phyloP scores from a whole-genome alignment of 176 grass and related monocot species.

The Bolboschoenus planiculmis region DNA sequence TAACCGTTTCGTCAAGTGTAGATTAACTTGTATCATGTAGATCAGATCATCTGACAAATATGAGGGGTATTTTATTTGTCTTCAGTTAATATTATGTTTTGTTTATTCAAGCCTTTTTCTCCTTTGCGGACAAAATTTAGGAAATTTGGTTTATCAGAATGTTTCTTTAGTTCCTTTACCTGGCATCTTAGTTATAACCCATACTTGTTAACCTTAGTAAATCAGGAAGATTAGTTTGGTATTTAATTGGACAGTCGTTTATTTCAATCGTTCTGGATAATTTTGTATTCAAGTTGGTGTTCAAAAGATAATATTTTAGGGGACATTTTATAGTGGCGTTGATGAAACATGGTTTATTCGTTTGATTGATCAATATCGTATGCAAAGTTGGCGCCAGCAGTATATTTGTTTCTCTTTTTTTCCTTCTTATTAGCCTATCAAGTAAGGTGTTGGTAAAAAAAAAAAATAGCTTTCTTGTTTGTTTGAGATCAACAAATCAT shows the following conservation, averaged over 20 bases:
- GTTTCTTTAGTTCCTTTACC: not conserved
- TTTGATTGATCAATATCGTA: not conserved
- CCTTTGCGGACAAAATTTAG: not conserved
- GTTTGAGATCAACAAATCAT: too few species aligned
- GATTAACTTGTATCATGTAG: not conserved
- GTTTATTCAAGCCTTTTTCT: not conserved
- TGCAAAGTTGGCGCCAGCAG: too few species aligned
- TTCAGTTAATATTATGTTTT: not conserved
- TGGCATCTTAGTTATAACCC: not conserved
- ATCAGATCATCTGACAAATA: not conserved
- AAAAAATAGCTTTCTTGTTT: too few species aligned
- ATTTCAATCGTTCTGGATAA: not conserved
- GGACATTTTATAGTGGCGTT: not conserved
- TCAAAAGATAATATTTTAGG: not conserved
- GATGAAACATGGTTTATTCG: not conserved
- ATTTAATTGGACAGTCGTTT: not conserved
- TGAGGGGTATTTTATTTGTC: not conserved
- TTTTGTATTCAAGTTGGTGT: not conserved
- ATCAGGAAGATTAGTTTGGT: not conserved
- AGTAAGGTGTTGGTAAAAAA: too few species aligned
- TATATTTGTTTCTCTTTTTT: too few species aligned
- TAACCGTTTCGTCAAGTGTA: slow-evolving; percentile 1
- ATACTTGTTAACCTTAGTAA: not conserved
- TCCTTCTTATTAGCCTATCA: too few species aligned
- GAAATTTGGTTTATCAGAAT: not conserved